These are phyloP conservation scores for Xylaria digitata DNA, from an alignment of 2,329 filamentous ascomycete genomes.

Conservation along the genomic window DNA sequence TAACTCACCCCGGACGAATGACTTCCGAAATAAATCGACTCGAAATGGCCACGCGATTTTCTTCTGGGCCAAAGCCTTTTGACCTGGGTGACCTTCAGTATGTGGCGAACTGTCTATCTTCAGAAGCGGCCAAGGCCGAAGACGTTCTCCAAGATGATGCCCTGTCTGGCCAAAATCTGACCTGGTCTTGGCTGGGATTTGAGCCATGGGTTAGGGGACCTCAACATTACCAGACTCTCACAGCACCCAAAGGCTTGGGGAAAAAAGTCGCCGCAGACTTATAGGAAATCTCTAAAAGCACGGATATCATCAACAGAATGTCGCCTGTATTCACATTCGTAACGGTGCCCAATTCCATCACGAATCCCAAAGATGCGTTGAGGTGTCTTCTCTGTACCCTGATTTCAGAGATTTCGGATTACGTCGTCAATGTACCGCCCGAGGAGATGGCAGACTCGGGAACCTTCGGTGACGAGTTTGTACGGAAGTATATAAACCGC, in stretches of 20 bases:
- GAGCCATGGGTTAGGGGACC: background rate
- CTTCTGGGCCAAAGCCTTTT: background rate
- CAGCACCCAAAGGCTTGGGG: background rate
- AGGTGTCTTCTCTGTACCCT: slow-evolving; percentile 8
- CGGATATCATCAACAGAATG: background rate
- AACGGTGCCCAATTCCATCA: background rate
- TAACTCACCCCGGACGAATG: background rate
- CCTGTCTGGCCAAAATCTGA: background rate
- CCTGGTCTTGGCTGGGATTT: background rate
- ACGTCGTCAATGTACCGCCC: background rate
- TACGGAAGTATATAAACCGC: background rate
- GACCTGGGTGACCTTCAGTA: background rate
- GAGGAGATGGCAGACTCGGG: background rate
- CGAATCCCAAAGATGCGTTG: background rate
- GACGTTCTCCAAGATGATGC: background rate
- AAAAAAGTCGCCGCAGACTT: background rate
- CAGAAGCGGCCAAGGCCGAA: background rate
- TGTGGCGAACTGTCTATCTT: background rate
- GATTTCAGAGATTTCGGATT: background rate
- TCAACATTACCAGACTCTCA: background rate
- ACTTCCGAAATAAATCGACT: background rate
- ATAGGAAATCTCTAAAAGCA: background rate
- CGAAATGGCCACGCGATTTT: background rate
- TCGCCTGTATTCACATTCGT: slow-evolving; percentile 5
- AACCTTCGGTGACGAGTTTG: background rate